Base-by-base conservation (phyloP, 495 filamentous ascomycete species). In the Hypoxylon lienhwacheense region DNA sequence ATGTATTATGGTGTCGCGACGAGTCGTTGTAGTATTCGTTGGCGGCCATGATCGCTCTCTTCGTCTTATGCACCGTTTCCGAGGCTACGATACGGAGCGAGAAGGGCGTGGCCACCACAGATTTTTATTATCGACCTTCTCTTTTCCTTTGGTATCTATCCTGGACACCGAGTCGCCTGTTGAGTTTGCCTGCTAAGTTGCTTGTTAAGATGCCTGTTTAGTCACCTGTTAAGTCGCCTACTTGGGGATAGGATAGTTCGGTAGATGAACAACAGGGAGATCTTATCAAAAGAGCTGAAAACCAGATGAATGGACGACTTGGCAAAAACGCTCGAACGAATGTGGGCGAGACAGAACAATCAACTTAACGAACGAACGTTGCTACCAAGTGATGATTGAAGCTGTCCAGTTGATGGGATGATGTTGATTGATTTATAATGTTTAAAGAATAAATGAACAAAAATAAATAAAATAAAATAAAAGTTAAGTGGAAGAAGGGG, bases 1-100 rank as follows among this genome's bases (percentile, higher is more conserved):
- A 65, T 26, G 29, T 57, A 26, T 55, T 63, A 17, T 69, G 60
- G 29, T 61, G 69, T 16, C 66, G 68, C 57, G 80, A 73, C 49
- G 73, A 74, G 41, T 73, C 65, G 66, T 81, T 80, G 74, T 91
- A 91, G 70, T 90, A 91, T 50, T 90, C 85, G 76, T 90, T 88
- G 53, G 88, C 80, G 43, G 90, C 86, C 90, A 95, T 96, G 65
- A 36, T 81, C 31, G 8, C 34, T 32, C 10, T 29, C 24, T 44
- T 36, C 21, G 2, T 12, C 36, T 26, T 34, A 2, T 12, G 25
- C 28, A 1, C 39, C 12, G 5, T 43, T 43, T 15, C 39, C 16
- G 4, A 26, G 24, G 24, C 24, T 26, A 26, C 8, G 4, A 26
- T 8, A 26, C 24, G 8, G 24, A 26, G 4, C 8, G 24, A 26